phyloP scores from a whole-genome alignment of 73 alveolate species.

The Paramecium pentaurelia region DNA sequence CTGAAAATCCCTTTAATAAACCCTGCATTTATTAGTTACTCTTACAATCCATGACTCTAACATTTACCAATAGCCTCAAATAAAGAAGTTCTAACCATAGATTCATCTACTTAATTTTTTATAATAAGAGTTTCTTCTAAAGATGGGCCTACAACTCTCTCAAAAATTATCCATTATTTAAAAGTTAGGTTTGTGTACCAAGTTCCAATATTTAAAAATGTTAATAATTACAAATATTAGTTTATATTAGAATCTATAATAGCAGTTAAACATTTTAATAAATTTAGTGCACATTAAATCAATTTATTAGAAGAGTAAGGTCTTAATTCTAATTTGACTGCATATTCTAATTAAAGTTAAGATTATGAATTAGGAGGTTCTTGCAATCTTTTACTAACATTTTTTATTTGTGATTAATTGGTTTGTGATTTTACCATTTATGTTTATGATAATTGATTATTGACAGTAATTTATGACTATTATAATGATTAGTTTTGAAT shows the following conservation, averaged over 20 bases:
- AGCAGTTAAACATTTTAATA: constrained; percentile 26
- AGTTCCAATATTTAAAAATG: constrained; percentile 4
- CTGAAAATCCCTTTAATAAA: constrained; percentile 23
- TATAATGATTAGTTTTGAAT: neutral
- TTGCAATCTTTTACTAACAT: constrained; percentile 18
- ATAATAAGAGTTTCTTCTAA: constrained; percentile 11
- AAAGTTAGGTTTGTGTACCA: constrained; percentile 19
- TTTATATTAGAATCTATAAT: neutral
- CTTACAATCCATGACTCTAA: neutral
- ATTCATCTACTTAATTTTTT: constrained; percentile 40
- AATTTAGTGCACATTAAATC: neutral
- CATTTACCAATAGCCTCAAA: constrained; percentile 45
- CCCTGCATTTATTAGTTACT: constrained; percentile 9
- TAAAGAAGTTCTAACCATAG: constrained; percentile 29
- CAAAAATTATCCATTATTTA: constrained; percentile 38
- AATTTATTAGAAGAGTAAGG: constrained; percentile 28
- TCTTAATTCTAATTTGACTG: constrained; percentile 21
- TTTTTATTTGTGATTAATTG: neutral
- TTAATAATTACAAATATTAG: neutral
- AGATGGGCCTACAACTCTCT: constrained; percentile 28
- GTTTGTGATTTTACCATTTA: neutral
- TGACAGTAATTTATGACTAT: neutral
- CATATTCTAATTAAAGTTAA: neutral
- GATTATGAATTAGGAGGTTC: neutral
- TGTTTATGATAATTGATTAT: neutral